Base-by-base conservation (phyloP, 2,329 filamentous ascomycete genomes). In the Aschersonia sp. region DNA sequence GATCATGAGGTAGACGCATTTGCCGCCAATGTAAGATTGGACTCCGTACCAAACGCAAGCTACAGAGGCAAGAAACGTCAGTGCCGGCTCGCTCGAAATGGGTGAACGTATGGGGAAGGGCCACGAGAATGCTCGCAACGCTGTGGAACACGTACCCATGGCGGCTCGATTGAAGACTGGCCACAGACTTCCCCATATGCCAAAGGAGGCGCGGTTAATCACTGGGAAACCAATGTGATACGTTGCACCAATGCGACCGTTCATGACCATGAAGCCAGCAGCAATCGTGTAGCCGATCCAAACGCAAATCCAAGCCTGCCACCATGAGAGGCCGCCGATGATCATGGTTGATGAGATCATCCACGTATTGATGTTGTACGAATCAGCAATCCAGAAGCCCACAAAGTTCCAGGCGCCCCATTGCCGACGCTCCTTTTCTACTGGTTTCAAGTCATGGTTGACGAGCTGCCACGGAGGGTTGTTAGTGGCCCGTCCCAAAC, bases 161-260 rank as follows among this genome's bases (percentile, higher is more conserved):
- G 79, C 86, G n/a, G 86, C 85, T 42, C 88, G 78, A 59, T 94
- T 94, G 55, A 94, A 81, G 0, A 94, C 81, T 0, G 88, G 87
- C 88, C 88, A 94, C 46, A 94, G 65, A 31, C 81, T 82, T 1
- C 89, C 89, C 85, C 85, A 95, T 48, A 94, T 84, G 11, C 89
- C 89, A 57, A 94, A 95, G 0, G 82, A 87, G 0, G 85, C 73
- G 48, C 89, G 73, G 54, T 75, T 77, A 33, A 84, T 81, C 37
- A 95, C 85, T 1, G 89, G 87, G 61, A 95, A 95, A 1, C 85
- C 84, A 53, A 95, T 86, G 61, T 95, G 87, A 62, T 95, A 95
- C 22, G 76, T 78, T 7, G 88, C 85, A 50, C 88, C 89, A 45
- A 94, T 89, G 45, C 87, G 80, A 53, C 86, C 87, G 5, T 85